Conservation (phyloP, 2,329 filamentous ascomycete genomes). For the Pyricularia grisea region DNA sequence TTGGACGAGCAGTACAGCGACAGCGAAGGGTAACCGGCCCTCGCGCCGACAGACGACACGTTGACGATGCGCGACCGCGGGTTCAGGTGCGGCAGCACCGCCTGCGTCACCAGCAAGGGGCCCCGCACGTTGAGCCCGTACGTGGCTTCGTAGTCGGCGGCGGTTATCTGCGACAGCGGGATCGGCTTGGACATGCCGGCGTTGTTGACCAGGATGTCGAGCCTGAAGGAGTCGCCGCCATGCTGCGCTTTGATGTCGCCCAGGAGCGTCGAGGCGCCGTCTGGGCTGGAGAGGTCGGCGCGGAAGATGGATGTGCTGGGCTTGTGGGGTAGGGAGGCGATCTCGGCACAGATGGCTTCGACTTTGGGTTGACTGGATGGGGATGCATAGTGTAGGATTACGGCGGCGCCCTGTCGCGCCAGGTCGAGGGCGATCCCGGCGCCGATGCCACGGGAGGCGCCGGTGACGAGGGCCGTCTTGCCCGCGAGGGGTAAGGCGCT, state of each 20-base stretch:
- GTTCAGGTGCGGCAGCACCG: slow-evolving; percentile 39
- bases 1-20: slow-evolving; percentile 12
- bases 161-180: slow-evolving; percentile 28
- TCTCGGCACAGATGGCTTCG: slow-evolving; percentile 7
- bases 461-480: slow-evolving; percentile 19
- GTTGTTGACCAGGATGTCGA: slow-evolving; percentile 28
- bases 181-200: slow-evolving; percentile 22
- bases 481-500: not conserved
- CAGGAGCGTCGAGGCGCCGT: not conserved
- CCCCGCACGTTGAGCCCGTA: slow-evolving; percentile 49
- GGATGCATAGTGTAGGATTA: slow-evolving; percentile 54
- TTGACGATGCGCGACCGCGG: slow-evolving; percentile 44
- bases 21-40: slow-evolving; percentile 14
- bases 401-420: slow-evolving; percentile 54
- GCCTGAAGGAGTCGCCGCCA: not conserved
- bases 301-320: not conserved
- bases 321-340: not conserved
- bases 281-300: not conserved
- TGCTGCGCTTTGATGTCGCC: not conserved
- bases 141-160: slow-evolving; percentile 41
- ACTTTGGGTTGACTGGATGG: not conserved
- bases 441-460: slow-evolving; percentile 47
- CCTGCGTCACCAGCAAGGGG: slow-evolving; percentile 41
- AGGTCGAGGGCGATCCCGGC: slow-evolving; percentile 58
- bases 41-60: slow-evolving; percentile 43